phyloP scores from a whole-genome alignment of 2,329 filamentous ascomycete species.

The Penicillium sp. region DNA sequence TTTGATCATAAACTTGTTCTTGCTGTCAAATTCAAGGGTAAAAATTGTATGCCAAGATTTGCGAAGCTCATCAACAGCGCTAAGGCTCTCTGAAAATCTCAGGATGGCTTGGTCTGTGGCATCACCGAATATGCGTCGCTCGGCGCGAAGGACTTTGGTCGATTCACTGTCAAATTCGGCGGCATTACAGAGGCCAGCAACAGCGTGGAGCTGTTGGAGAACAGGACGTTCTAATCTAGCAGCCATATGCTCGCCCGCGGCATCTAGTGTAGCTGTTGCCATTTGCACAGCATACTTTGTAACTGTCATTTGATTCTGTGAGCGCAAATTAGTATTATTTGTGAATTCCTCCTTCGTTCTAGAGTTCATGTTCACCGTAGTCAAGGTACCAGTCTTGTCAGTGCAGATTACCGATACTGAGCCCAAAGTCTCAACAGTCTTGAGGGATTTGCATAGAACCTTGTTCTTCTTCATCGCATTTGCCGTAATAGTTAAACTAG shows the following conservation, averaged over 20 bases:
- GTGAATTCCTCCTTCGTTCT: no score
- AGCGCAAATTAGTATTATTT: no score
- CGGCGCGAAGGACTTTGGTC: constrained; percentile 56
- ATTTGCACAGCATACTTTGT: constrained; percentile 65
- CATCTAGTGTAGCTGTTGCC: constrained; percentile 52
- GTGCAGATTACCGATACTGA: constrained; percentile 58
- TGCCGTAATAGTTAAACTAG: constrained; percentile 62
- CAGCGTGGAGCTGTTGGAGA: constrained; percentile 59
- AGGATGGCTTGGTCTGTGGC: constrained; percentile 75
- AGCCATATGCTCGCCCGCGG: constrained; percentile 48
- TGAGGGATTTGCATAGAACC: constrained; percentile 58
- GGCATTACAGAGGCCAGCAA: constrained; percentile 70
- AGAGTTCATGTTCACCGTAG: no score
- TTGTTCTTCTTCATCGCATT: constrained; percentile 51
- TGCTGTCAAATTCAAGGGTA: constrained; percentile 74
- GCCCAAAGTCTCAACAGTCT: constrained; percentile 58
- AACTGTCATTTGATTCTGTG: constrained; percentile 71
- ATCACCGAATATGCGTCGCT: constrained; percentile 69
- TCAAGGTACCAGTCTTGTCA: constrained; percentile 59
- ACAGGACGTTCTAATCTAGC: constrained; percentile 34
- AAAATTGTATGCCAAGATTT: constrained; percentile 65
- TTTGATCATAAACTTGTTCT: constrained; percentile 79
- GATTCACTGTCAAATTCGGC: constrained; percentile 71
- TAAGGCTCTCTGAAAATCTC: constrained; percentile 67
- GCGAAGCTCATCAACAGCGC: constrained; percentile 60